Evolutionary conservation across 495 filamentous ascomycete genomes (phyloP).

Genomic region (Bombardia bombarda): DNA sequence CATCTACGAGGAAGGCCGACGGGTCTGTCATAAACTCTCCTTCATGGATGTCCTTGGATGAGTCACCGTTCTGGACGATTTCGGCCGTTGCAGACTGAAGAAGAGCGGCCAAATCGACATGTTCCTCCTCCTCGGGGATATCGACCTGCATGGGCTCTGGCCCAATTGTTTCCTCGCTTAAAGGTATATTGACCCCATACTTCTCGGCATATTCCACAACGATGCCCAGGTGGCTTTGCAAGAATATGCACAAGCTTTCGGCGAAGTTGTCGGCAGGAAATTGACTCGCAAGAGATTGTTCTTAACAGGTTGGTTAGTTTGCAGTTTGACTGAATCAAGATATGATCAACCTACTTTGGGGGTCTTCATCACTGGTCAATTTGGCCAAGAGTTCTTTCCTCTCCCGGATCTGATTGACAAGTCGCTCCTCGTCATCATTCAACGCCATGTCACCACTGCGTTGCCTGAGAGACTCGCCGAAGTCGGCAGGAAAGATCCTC

Average conservation of each 20-base stretch:
- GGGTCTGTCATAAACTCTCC: constrained; percentile 2
- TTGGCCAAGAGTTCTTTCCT: constrained; percentile 60
- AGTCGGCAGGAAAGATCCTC: constrained; percentile 62
- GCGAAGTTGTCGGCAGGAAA: constrained; percentile 79
- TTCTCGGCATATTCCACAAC: constrained; percentile 46
- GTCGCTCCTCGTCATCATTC: constrained; percentile 64
- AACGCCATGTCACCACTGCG: constrained; percentile 59
- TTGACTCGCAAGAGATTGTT: constrained; percentile 57
- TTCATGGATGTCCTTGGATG: constrained; percentile 5
- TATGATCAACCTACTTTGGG: constrained; percentile 33
- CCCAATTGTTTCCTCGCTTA: constrained; percentile 22
- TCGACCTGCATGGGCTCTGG: constrained; percentile 6
- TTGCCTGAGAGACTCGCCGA: constrained; percentile 55
- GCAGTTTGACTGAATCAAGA: too few relatives aligned
- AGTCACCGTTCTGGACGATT: constrained; percentile 3
- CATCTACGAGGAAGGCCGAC: constrained; percentile 2
- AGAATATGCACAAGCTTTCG: constrained; percentile 61
- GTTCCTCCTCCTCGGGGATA: constrained; percentile 14
- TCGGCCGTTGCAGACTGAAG: constrained; percentile 17
- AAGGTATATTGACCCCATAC: constrained; percentile 29
- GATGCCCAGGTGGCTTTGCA: constrained; percentile 64
- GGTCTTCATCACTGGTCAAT: constrained; percentile 46
- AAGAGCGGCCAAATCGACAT: constrained; percentile 24
- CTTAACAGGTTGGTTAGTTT: constrained; percentile 31
- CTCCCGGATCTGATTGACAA: constrained; percentile 55